Evolutionary conservation across 139 green algal species (phyloP), one percentile per base, ranked within the genome.

Genomic region (Ulvella scutata): DNA sequence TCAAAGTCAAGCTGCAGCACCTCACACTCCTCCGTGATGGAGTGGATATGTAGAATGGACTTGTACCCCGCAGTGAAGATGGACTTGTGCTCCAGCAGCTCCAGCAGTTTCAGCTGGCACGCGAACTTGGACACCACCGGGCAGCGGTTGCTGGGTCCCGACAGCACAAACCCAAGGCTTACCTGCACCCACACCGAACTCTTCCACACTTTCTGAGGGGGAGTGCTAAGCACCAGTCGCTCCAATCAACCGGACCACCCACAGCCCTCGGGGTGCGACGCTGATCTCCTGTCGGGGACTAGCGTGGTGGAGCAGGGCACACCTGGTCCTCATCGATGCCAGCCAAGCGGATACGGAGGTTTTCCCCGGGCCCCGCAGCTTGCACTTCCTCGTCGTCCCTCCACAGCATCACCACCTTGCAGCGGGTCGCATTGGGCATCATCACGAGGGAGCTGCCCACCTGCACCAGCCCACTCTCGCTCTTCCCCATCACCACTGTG

Each of bases 401-500:
- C 78, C 87, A 97, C 26, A 99, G 87, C 4, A 82, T 84, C 26
- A 89, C 79, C 51, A 99, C 90, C 84, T 95, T 96, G 26, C 96
- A 87, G 3, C 81, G 83, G 37, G 87, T 74, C 74, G 51, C 51
- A 2, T 67, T 67, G 20, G 51, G 51, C 51, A 67, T 67, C 51
- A 67, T 67, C 51, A 67, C 51, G n/a, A 67, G 51, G n/a, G 51
- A 6, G n/a, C n/a, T 3, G 0, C 51, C 51, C 51, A 2, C 51
- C 51, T 83, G 75, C 37, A 98, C 87, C 39, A 93, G 86, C 26
- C 95, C 95, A 4, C 85, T 83, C 87, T 99, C 95, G 43, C 84
- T 91, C 85, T 98, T 98, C 73, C 94, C 94, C 94, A 98, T 98
- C 34, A 98, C 85, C 62, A 98, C 92, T 29, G 91, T 96, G 75